Base-by-base conservation (phyloP, 2,329 filamentous ascomycete species). In the Trichoderma cornu-damae region DNA sequence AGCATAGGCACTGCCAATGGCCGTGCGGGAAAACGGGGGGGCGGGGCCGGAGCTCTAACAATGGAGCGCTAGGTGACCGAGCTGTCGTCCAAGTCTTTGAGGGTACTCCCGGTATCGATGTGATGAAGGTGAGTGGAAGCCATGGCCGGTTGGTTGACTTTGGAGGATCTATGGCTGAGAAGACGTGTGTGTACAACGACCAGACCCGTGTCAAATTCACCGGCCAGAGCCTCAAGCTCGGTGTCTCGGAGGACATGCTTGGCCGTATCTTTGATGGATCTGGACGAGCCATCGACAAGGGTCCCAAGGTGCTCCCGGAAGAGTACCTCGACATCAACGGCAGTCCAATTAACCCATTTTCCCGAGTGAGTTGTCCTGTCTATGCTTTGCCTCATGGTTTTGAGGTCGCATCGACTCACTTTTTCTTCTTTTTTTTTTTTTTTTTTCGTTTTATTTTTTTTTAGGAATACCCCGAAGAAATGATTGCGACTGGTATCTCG, bases 261-360 rank as follows among this genome's bases (percentile, higher is more conserved):
- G 94, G 94, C 64, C 93, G 95, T 79, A 91, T 97, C 75, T 99
- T 99, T 72, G 92, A 99, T 79, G 94, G 94, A 69, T 97, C 94
- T 60, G 94, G 94, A 71, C 88, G 93, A 75, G 89, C 95, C 66
- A 99, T 99, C 73, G 94, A 99, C 79, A 99, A 97, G 79, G 94
- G 95, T 55, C 94, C 94, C 61, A 97, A 96, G 79, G 94, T 99
- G 68, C 79, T 99, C 64, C 92, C 94, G 52, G 94, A 99, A 76
- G 94, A 99, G 68, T 99, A 96, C 75, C 82, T 99, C 67, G 95
- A 99, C 74, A 99, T 99, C 79, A 99, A 99, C 80, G 94, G 94
- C 71, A 94, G 87, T 74, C 93, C 94, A 60, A 99, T 99, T 78
- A 99, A 99, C 79, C 94, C 94, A 61, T 97, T 94, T 79, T 93